Percentiles rank a stretch among this genome's conserved stretches.
Conservation (phyloP, 768 basidiomycete species). For the Agaricus bisporus region DNA sequence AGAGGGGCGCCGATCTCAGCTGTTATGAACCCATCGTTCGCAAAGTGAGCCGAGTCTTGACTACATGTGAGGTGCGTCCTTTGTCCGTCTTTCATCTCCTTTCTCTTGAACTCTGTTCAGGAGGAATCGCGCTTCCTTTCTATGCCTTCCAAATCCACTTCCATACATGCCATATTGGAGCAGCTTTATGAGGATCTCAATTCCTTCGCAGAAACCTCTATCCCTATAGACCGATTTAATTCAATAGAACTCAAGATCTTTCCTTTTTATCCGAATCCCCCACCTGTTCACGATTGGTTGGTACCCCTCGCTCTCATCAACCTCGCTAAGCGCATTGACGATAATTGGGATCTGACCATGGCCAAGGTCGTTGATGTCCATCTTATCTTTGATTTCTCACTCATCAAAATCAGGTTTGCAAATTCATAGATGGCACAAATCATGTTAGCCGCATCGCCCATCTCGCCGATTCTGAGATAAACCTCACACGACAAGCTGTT, state of each 20-base stretch:
- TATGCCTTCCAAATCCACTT: conserved; percentile 54
- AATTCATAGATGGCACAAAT: conserved; percentile 84
- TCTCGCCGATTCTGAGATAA: conserved; percentile 82
- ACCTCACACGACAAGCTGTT: conserved; percentile 78
- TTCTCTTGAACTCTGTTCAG: conserved; percentile 28
- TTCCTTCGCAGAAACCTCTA: conserved; percentile 94
- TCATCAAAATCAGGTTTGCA: conserved; percentile 47
- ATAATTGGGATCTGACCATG: conserved; percentile 96
- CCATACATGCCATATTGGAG: conserved; percentile 81
- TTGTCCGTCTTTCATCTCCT: conserved; percentile 2
- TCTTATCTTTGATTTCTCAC: background rate
- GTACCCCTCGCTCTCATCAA: conserved; percentile 90
- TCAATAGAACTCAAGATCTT: conserved; percentile 95
- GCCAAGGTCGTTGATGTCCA: conserved; percentile 47
- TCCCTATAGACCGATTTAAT: conserved; percentile 86
- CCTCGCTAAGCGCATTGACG: conserved; percentile 71
- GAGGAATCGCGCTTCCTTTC: conserved; percentile 90
- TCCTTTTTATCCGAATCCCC: conserved; percentile 94
- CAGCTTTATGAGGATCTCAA: conserved; percentile 97
- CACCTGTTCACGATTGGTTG: conserved; percentile 87
- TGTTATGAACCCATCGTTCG: conserved; percentile 95
- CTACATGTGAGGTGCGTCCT: conserved; percentile 75
- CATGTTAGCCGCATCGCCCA: conserved; percentile 90
- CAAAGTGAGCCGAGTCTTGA: conserved; percentile 87
- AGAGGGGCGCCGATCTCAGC: conserved; percentile 82